Base-by-base conservation (phyloP, 169 alveolate genomes). In the Cryptosporidium muris region DNA sequence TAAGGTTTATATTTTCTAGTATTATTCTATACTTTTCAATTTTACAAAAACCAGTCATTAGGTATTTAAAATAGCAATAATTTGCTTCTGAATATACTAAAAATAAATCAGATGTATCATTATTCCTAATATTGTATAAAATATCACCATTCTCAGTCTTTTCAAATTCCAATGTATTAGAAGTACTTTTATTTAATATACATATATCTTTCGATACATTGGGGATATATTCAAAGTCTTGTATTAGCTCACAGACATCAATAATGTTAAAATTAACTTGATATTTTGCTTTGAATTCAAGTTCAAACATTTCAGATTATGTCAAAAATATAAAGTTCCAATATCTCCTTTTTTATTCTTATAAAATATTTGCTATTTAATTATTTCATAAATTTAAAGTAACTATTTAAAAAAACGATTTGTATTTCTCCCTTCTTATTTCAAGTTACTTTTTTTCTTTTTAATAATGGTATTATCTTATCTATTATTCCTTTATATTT, bases 1-100 rank as follows among this genome's bases (percentile, higher is more conserved):
- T 16, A 43, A 45, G 11, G 34, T n/a, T 54, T 34, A 25, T 43
- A 16, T 40, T 42, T 56, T 74, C 45, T 14, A 74, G 43, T 0
- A 9, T 34, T 5, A 38, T 48, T 38, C 51, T 48, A 49, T 16
- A 60, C 62, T 58, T 11, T 1, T 45, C 51, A 38, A 40, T 5
- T n/a, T 74, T 68, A 36, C 54, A 14, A 34, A 74, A 56, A 25
- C 85, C 85, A 42, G 8, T 51, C 37, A 62, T 34, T 3, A 62
- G 42, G n/a, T 40, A 14, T 62, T 51, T 25, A 47, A 62, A 40
- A 4, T 25, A 25, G 25, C 25, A 34, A 62, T 12, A 37, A 36
- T 62, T 8, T 51, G 6, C 16, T 36, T 2, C 66, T 51, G 43
- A 25, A 25, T 25, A 25, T 25, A 25, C 25, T 25, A 25, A 0